phyloP scores from a whole-genome alignment of 2,329 filamentous ascomycete genomes.

The Paramyrothecium roridum region DNA sequence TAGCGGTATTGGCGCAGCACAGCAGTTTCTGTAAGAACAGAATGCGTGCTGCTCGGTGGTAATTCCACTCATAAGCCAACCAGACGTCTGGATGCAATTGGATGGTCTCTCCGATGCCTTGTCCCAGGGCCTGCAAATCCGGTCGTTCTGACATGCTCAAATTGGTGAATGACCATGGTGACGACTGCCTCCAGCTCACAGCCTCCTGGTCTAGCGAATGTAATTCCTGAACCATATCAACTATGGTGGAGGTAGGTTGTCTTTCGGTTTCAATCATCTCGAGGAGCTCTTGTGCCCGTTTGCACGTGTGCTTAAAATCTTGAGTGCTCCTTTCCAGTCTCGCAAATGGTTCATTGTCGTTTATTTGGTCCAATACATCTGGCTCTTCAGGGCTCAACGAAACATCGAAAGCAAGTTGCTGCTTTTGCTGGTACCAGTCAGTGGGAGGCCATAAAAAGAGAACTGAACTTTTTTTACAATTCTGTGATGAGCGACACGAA shows the following conservation, averaged over 20 bases:
- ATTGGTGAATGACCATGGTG: constrained; percentile 27
- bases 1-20: constrained; percentile 12
- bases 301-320: constrained; percentile 23
- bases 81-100: constrained; percentile 34
- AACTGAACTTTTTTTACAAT: constrained; percentile 14
- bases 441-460: not conserved
- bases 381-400: not conserved
- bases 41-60: constrained; percentile 32
- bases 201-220: constrained; percentile 24
- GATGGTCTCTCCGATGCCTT: constrained; percentile 12
- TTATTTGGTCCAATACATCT: not conserved
- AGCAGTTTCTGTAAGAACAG: constrained; percentile 31
- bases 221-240: constrained; percentile 26
- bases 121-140: constrained; percentile 8
- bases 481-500: constrained; percentile 34
- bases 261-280: constrained; percentile 6
- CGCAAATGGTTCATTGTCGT: constrained; percentile 14
- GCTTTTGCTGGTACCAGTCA: constrained; percentile 23
- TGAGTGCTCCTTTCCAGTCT: constrained; percentile 22
- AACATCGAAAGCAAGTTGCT: constrained; percentile 26
- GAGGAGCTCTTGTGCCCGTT: constrained; percentile 24
- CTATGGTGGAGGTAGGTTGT: constrained; percentile 1
- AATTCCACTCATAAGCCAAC: constrained; percentile 39
- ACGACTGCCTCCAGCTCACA: constrained; percentile 23
- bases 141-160: constrained; percentile 11